Percentiles rank a stretch among this genome's conserved stretches.
These are phyloP conservation scores for Glarea lozoyensis DNA, from an alignment of 495 filamentous ascomycete genomes.

Conservation along the genomic window DNA sequence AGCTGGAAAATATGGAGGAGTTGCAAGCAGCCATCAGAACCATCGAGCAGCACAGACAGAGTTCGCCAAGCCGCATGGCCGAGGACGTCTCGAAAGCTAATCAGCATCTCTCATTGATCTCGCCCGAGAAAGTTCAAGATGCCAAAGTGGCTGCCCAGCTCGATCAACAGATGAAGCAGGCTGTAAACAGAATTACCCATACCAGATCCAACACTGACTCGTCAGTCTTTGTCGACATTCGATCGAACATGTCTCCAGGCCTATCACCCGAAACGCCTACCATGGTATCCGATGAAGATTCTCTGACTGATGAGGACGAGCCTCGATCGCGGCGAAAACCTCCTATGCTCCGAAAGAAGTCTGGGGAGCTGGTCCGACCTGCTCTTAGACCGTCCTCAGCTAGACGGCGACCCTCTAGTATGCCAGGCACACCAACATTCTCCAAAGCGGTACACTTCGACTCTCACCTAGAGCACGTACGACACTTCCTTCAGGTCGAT, in stretches of 20 bases:
- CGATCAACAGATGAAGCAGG: constrained; percentile 18
- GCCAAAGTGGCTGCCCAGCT: constrained; percentile 13
- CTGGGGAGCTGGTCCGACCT: constrained; percentile 89
- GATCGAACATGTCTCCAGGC: constrained; percentile 35
- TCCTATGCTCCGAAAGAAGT: constrained; percentile 93
- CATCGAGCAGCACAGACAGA: constrained; percentile 58
- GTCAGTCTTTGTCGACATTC: constrained; percentile 38
- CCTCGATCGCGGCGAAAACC: constrained; percentile 52
- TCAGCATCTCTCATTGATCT: constrained; percentile 25
- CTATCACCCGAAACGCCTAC: constrained; percentile 48
- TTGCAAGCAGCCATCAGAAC: constrained; percentile 74
- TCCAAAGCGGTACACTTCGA: constrained; percentile 96
- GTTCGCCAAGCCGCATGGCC: constrained; percentile 45
- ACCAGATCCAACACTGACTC: constrained; percentile 78
- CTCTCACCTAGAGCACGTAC: constrained; percentile 84
- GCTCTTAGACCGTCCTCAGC: constrained; percentile 67
- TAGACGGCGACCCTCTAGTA: constrained; percentile 78
- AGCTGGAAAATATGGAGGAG: constrained; percentile 60
- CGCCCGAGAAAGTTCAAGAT: constrained; percentile 23
- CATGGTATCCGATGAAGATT: constrained; percentile 53
- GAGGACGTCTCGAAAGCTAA: constrained; percentile 21
- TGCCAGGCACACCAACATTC: constrained; percentile 95
- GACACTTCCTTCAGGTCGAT: constrained; percentile 91
- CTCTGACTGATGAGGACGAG: constrained; percentile 50
- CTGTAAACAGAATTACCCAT: constrained; percentile 48